Evolutionary conservation across 2,329 filamentous ascomycete genomes (phyloP).

Genomic region (Leptodontidium sp.): DNA sequence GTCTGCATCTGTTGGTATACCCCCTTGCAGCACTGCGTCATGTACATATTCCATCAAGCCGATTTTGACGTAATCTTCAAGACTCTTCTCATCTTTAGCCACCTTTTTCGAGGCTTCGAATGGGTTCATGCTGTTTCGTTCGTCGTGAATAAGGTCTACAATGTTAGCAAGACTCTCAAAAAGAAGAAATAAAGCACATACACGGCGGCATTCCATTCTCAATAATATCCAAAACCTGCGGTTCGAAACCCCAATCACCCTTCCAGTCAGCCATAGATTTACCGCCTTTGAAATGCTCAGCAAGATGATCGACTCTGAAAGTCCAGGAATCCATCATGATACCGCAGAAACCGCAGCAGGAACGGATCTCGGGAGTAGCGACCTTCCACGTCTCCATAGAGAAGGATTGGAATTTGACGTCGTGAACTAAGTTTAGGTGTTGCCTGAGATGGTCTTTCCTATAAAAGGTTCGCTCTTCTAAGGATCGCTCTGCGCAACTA

Average conservation of each 20-base stretch:
- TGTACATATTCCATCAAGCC: conserved; percentile 63
- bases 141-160: conserved; percentile 69
- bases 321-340: conserved; percentile 69
- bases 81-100: conserved; percentile 59
- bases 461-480: conserved; percentile 70
- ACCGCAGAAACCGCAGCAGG: conserved; percentile 71
- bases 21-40: conserved; percentile 52
- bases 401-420: conserved; percentile 65
- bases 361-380: conserved; percentile 66
- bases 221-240: conserved; percentile 66
- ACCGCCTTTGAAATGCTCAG: conserved; percentile 73
- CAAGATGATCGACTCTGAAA: conserved; percentile 67
- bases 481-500: conserved; percentile 70
- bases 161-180: conserved; percentile 37
- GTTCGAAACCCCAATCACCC: conserved; percentile 74
- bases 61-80: conserved; percentile 68
- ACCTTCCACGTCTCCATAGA: conserved; percentile 72
- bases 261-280: conserved; percentile 74
- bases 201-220: conserved; percentile 73
- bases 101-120: conserved; percentile 53
- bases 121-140: conserved; percentile 64
- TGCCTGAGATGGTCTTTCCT: conserved; percentile 73
- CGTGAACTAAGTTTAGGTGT: conserved; percentile 69
- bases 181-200: conserved; percentile 53
- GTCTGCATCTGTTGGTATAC: conserved; percentile 58